A percentile compares a stretch with the other conserved stretches of the same genome.
phyloP scores from a whole-genome alignment of 345 rosid genomes.

The Euphorbia tirucalli region DNA sequence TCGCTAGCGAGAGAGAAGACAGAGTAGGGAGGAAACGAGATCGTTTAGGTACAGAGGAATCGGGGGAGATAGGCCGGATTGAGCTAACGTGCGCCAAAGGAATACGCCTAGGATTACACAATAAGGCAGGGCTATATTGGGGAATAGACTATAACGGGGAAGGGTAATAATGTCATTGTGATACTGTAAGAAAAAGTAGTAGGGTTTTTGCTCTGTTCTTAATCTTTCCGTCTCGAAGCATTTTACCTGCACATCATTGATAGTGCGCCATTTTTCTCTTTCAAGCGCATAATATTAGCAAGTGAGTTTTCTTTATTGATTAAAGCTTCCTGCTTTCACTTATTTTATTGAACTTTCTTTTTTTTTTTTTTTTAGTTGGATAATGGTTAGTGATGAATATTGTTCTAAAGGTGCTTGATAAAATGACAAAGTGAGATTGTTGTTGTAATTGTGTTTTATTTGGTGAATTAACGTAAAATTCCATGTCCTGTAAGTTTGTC shows the following conservation, averaged over 20 bases:
- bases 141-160: background rate
- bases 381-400: background rate
- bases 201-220: constrained; percentile 9
- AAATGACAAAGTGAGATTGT: constrained; percentile 11
- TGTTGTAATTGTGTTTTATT: background rate
- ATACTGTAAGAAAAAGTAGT: background rate
- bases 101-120: background rate
- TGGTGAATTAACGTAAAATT: too few species aligned
- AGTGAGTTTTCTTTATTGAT: constrained; percentile 7
- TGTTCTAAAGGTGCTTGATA: constrained; percentile 6
- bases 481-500: too few species aligned
- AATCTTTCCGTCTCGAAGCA: background rate
- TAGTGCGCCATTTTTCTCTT: background rate
- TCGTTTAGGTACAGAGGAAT: constrained; percentile 1
- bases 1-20: background rate
- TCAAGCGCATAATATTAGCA: background rate
- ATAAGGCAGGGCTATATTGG: background rate
- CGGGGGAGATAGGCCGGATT: too few species aligned
- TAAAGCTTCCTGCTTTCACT: background rate
- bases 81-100: constrained; percentile 3
- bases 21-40: background rate
- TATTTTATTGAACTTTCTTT: background rate
- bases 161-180: constrained; percentile 2
- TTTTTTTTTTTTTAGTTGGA: background rate
- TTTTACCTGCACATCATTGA: background rate